Percentiles rank a stretch among this genome's conserved stretches.
phyloP scores from a whole-genome alignment of 2,329 filamentous ascomycete species.

The Graphilbum ipis-grandicollis region DNA sequence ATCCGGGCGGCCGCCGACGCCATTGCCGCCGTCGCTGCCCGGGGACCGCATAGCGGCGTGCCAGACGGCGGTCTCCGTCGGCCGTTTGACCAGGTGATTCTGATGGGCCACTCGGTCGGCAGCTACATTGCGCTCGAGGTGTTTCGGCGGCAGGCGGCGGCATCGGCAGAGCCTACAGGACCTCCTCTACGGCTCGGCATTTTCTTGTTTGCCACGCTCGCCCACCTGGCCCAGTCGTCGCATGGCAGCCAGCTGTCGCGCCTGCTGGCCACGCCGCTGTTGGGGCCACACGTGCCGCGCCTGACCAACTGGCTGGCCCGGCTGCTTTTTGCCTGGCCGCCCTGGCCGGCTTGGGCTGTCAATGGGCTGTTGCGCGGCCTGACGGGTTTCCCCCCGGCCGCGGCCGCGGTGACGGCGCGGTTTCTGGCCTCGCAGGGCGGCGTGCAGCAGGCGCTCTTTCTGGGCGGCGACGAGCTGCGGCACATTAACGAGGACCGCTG shows the following conservation, averaged over 20 bases:
- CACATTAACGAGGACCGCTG: constrained; percentile 33
- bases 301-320: constrained; percentile 22
- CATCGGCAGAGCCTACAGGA: background rate
- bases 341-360: constrained; percentile 21
- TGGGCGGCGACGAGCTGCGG: constrained; percentile 43
- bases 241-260: constrained; percentile 35
- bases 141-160: constrained; percentile 30
- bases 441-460: constrained; percentile 39
- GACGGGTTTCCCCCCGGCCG: constrained; percentile 26
- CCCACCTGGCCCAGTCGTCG: constrained; percentile 48
- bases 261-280: constrained; percentile 22
- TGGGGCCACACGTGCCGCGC: constrained; percentile 23
- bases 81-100: constrained; percentile 39
- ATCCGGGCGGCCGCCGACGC: constrained; percentile 25
- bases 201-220: constrained; percentile 57
- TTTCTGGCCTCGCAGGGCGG: constrained; percentile 40
- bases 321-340: constrained; percentile 23
- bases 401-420: constrained; percentile 29
- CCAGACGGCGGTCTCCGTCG: constrained; percentile 14
- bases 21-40: constrained; percentile 16
- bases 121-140: constrained; percentile 55
- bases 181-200: constrained; percentile 32
- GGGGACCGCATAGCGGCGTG: background rate
- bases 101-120: constrained; percentile 62
- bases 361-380: constrained; percentile 23